A percentile compares a stretch with the other conserved stretches of the same genome.
Evolutionary conservation across 2,329 filamentous ascomycete genomes (phyloP).

Genomic region (Aspergillus texensis): DNA sequence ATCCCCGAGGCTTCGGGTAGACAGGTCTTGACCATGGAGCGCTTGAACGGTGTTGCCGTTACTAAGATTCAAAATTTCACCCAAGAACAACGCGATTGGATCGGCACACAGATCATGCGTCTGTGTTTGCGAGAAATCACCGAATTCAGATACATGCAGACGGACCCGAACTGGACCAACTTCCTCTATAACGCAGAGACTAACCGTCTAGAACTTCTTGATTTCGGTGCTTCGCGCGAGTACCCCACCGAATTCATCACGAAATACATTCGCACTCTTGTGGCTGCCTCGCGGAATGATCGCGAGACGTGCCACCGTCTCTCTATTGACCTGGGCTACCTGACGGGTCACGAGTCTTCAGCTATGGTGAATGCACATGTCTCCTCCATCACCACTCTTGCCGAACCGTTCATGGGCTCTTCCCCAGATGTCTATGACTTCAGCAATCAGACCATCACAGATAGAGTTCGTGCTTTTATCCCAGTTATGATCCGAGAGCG

Average conservation of each 20-base stretch:
- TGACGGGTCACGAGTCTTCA: slow-evolving; percentile 85
- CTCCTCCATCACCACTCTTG: slow-evolving; percentile 83
- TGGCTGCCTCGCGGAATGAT: slow-evolving; percentile 75
- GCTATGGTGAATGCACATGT: slow-evolving; percentile 89
- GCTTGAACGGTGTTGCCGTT: slow-evolving; percentile 82
- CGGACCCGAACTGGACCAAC: slow-evolving; percentile 99
- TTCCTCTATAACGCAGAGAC: slow-evolving; percentile 82
- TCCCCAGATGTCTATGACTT: slow-evolving; percentile 91
- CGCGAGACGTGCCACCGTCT: slow-evolving; percentile 64
- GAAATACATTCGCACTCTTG: slow-evolving; percentile 77
- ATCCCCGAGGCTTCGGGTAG: slow-evolving; percentile 78
- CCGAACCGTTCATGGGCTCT: slow-evolving; percentile 79
- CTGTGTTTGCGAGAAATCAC: slow-evolving; percentile 91
- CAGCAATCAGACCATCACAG: slow-evolving; percentile 90
- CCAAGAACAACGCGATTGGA: slow-evolving; percentile 90
- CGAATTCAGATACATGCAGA: slow-evolving; percentile 98
- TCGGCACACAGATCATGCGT: slow-evolving; percentile 88
- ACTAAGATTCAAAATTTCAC: slow-evolving; percentile 76
- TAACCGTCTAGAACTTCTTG: slow-evolving; percentile 81
- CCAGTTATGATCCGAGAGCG: slow-evolving; percentile 91
- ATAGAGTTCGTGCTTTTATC: slow-evolving; percentile 83
- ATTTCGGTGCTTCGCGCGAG: slow-evolving; percentile 90
- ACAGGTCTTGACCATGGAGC: slow-evolving; percentile 90
- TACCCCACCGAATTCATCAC: slow-evolving; percentile 79
- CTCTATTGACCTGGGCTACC: slow-evolving; percentile 80